Base-by-base conservation (phyloP, 2,329 filamentous ascomycete species). In the Camillea tinctor region DNA sequence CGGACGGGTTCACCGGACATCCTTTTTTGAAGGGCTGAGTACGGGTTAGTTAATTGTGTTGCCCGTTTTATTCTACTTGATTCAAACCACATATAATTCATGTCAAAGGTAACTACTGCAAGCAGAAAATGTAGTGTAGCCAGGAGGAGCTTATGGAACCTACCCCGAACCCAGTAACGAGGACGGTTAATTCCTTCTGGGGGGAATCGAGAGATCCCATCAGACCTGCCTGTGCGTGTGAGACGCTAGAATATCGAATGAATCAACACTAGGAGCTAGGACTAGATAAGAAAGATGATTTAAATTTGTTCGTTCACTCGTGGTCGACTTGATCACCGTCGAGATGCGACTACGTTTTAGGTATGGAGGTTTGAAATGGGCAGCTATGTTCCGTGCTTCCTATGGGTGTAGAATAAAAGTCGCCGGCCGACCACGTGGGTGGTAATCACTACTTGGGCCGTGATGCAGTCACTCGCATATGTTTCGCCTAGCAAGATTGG, bases 1-100 rank as follows among this genome's bases (percentile, higher is more conserved):
- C 93, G 2, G 92, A 92, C 8, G 92, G 91, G 72, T 96, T 96
- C 61, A 88, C 78, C 24, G 87, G 85, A 70, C 88, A 88, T 51
- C 88, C 78, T n/a, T 77, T 80, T 68, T 88, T 87, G 75, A 96
- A 96, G 1, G 92, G 89, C 91, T 94, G 64, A n/a, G 50, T 30
- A n/a, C 62, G n/a, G 56, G 20, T 23, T 52, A 21, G 36, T 23
- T 40, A 60, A 71, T 61, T 70, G 68, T 2, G 2, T 11, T 5
- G 6, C 17, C 15, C 36, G n/a, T 6, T n/a, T 2, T 44, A 6
- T n/a, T 4, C 17, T 44, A 2, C 36, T 4, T n/a, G 60, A 59
- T 21, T 21, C 48, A 30, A 56, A 13, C 52, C 13, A 50, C 40
- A 50, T 48, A 52, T 40, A 54, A 54, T 26, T 52, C 7, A 4